Evolutionary conservation across 306 rosid species (phyloP).

Genomic region (Purshia tridentata): DNA sequence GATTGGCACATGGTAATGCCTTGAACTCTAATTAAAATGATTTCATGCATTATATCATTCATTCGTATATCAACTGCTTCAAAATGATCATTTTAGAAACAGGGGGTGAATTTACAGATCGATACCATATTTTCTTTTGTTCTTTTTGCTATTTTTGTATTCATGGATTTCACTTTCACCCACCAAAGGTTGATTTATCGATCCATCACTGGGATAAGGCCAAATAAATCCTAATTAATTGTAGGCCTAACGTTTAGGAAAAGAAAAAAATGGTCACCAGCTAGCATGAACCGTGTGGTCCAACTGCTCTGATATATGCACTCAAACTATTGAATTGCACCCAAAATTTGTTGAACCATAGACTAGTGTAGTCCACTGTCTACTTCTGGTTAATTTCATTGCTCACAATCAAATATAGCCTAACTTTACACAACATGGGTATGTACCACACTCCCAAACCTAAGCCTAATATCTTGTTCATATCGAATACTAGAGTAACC

Average conservation of each 20-base stretch:
- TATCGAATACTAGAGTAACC: too few species aligned
- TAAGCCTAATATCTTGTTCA: too few species aligned
- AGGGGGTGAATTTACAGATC: not conserved
- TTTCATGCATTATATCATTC: not conserved
- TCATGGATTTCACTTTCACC: not conserved
- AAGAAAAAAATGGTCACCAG: not conserved
- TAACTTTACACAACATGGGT: too few species aligned
- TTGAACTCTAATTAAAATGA: not conserved
- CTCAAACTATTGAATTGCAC: constrained; percentile 12
- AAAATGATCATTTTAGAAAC: too few species aligned
- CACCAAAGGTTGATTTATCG: not conserved
- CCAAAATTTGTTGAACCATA: constrained; percentile 18
- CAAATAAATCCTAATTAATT: not conserved
- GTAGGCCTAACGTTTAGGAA: not conserved
- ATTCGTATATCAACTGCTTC: not conserved
- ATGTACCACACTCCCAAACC: too few species aligned
- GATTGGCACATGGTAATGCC: not conserved
- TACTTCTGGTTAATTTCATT: not conserved
- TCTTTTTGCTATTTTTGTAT: not conserved
- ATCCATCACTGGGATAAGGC: not conserved
- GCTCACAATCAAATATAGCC: not conserved
- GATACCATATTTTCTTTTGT: not conserved
- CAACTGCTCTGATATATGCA: constrained; percentile 9
- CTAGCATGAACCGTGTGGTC: not conserved
- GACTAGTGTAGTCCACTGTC: not conserved